Base-by-base conservation (phyloP, 208 protist species). In the Wallacemonas rigidus region DNA sequence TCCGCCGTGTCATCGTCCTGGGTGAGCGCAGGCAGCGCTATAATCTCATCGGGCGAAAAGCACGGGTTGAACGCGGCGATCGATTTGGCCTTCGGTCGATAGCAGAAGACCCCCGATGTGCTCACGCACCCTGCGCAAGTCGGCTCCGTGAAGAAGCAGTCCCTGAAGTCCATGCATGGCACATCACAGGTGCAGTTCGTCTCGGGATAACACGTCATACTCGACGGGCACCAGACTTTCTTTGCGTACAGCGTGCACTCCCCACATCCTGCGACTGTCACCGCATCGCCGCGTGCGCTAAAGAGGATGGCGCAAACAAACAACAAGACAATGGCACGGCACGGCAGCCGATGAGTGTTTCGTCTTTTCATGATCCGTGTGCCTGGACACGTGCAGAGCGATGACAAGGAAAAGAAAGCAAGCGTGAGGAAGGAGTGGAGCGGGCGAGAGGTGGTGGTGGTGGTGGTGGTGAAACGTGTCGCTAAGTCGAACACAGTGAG, bases 121-220 rank as follows among this genome's bases (percentile, higher is more conserved):
- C 75, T 72, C 51, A 87, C 73, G 60, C 85, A 85, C 39, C 68
- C 74, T 1, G 26, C 38, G 51, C 85, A 90, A 3, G 64, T 73
- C 1, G 68, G 76, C 41, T 79, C 81, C 40, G 71, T 78, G 54
- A 79, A 73, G 67, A 90, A 90, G 38, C 81, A 87, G 17, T 82
- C 80, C 35, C 56, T 43, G 47, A 90, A 69, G 38, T 73, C 65
- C 0, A 85, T 70, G 68, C 81, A 87, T 3, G 63, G 44, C 3
- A 39, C 48, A 11, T 76, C 72, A 68, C 81, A 90, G n/a, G 55
- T 75, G 62, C 85, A 90, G 58, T 75, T 74, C 61, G 7, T 11
- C 17, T 61, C 56, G 4, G 67, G 44, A 45, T 87, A 71, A 67
- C 85, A 90, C 15, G 72, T 80, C 81, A 87, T 90, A 45, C 78